Percentiles rank a stretch among this genome's conserved stretches.
These are phyloP conservation scores for Teratosphaeria nubilosa DNA, from an alignment of 2,329 filamentous ascomycete genomes.

Conservation along the genomic window DNA sequence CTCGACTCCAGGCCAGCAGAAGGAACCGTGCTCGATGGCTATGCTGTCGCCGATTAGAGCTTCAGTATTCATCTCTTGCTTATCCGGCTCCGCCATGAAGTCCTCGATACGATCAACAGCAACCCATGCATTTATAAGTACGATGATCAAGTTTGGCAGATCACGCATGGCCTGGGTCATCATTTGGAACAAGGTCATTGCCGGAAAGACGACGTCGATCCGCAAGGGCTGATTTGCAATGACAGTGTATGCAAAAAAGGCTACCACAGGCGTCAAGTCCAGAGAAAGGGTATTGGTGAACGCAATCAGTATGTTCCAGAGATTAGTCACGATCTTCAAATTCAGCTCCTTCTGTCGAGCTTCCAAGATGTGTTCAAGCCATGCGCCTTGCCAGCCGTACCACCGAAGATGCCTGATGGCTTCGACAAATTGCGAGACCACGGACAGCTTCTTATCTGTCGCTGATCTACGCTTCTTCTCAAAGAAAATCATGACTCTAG, in stretches of 20 bases:
- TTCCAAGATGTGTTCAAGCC: constrained; percentile 60
- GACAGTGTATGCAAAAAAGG: constrained; percentile 72
- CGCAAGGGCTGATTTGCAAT: constrained; percentile 57
- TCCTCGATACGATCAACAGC: constrained; percentile 71
- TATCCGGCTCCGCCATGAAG: constrained; percentile 80
- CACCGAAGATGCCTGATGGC: constrained; percentile 70
- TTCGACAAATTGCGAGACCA: constrained; percentile 78
- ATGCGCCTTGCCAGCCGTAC: constrained; percentile 73
- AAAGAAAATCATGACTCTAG: constrained; percentile 54
- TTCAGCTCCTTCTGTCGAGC: constrained; percentile 58
- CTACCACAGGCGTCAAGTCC: constrained; percentile 66
- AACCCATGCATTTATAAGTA: constrained; percentile 71
- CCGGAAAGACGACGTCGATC: constrained; percentile 78
- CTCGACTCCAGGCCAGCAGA: constrained; percentile 65
- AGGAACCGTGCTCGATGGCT: constrained; percentile 54
- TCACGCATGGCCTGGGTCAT: constrained; percentile 65
- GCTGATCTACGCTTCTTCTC: constrained; percentile 62
- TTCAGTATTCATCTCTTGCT: constrained; percentile 33
- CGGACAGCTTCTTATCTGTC: constrained; percentile 69
- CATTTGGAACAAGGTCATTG: constrained; percentile 68
- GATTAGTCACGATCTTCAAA: constrained; percentile 51
- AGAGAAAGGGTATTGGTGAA: constrained; percentile 63
- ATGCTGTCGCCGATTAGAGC: constrained; percentile 27
- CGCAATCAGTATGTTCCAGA: constrained; percentile 53
- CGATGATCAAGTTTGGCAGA: constrained; percentile 64